phyloP scores from a whole-genome alignment of 75 land plant species.

The Adiantum capillusveneris region DNA sequence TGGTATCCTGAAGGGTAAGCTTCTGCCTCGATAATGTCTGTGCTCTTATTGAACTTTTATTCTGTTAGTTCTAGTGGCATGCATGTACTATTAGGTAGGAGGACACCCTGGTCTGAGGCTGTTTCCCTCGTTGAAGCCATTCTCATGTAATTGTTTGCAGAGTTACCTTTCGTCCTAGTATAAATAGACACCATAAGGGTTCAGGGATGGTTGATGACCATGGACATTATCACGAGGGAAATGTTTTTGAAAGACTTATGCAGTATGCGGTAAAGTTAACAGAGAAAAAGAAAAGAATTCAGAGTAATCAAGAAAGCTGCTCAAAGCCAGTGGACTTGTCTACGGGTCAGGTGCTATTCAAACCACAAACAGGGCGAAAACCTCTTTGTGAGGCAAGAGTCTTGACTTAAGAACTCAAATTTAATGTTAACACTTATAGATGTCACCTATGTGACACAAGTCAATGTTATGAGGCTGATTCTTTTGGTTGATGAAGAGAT shows the following conservation, averaged over 20 bases:
- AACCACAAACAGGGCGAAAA: constrained; percentile 27
- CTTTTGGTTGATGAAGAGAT: too few relatives aligned
- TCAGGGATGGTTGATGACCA: constrained; percentile 11
- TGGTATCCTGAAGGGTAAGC: constrained; percentile 44
- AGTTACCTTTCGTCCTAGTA: constrained; percentile 30
- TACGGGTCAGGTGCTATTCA: constrained; percentile 27
- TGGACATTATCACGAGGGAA: constrained; percentile 16
- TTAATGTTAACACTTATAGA: too few relatives aligned
- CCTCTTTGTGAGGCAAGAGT: constrained; percentile 27
- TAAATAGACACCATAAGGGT: constrained; percentile 15
- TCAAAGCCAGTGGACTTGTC: constrained; percentile 18
- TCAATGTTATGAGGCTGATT: too few relatives aligned
- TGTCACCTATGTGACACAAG: background rate
- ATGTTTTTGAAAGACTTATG: constrained; percentile 27
- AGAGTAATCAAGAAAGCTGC: constrained; percentile 2
- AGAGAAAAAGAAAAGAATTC: constrained; percentile 23
- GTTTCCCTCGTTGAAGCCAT: background rate
- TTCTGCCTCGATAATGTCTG: too few relatives aligned
- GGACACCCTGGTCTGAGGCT: too few relatives aligned
- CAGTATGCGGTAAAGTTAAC: constrained; percentile 31
- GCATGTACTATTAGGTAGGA: too few relatives aligned
- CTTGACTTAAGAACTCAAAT: too few relatives aligned
- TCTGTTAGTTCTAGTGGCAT: too few relatives aligned
- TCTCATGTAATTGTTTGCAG: constrained; percentile 6
- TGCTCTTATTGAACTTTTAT: background rate